These are phyloP conservation scores for Gautieria morchelliformis DNA, from an alignment of 768 basidiomycete genomes.

Conservation along the genomic window DNA sequence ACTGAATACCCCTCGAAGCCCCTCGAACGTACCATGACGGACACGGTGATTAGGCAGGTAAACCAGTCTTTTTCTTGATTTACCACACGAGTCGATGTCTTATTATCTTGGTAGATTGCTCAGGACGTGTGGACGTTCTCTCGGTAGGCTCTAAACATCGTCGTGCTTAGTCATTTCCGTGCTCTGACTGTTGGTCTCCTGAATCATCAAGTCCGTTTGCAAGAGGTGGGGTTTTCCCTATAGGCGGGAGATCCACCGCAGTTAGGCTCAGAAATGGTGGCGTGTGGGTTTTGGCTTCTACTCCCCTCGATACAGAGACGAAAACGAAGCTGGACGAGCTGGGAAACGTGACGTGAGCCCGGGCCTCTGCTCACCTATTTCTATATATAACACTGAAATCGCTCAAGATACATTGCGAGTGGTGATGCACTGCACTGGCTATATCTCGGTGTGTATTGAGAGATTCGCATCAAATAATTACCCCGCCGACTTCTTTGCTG, in stretches of 20 bases:
- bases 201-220: constrained; percentile 45
- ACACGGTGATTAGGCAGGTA: not conserved
- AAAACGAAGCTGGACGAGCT: constrained; percentile 50
- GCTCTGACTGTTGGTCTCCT: not conserved
- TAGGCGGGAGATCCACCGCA: constrained; percentile 81
- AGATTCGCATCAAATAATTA: not conserved
- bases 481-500: not conserved
- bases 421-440: constrained; percentile 51
- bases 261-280: constrained; percentile 56
- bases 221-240: constrained; percentile 55
- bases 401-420: constrained; percentile 45
- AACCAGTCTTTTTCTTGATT: too few relatives aligned
- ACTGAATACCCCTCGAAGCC: too few relatives aligned
- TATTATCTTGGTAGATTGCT: constrained; percentile 26
- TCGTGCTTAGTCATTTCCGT: constrained; percentile 2
- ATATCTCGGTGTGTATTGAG: constrained; percentile 39
- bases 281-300: constrained; percentile 80
- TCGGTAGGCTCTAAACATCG: constrained; percentile 25
- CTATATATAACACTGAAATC: not conserved
- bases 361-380: constrained; percentile 11
- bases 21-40: not conserved
- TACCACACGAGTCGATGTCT: too few relatives aligned
- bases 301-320: constrained; percentile 57
- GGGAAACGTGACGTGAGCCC: constrained; percentile 59
- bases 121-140: constrained; percentile 60